These are phyloP conservation scores for Chaetoceros muelleri DNA, from an alignment of 108 stramenopile species.

Conservation along the genomic window DNA sequence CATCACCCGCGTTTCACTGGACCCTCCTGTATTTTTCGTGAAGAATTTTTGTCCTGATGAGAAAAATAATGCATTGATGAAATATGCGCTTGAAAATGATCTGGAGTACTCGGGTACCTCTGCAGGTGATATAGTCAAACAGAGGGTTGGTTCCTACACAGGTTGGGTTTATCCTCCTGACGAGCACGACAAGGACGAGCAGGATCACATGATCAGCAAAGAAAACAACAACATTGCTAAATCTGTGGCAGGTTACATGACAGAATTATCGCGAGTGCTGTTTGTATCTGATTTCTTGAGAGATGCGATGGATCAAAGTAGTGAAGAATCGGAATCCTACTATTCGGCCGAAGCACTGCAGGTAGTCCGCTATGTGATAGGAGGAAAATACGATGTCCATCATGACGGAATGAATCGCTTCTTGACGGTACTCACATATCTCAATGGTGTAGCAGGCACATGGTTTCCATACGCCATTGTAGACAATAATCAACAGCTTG, in stretches of 20 bases:
- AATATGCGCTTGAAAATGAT: not conserved
- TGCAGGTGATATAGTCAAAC: not conserved
- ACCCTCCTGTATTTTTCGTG: not conserved
- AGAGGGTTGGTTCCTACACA: not conserved
- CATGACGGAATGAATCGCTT: conserved; percentile 29
- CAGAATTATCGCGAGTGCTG: not conserved
- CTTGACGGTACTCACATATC: conserved; percentile 31
- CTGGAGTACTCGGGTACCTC: not conserved
- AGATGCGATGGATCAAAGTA: not conserved
- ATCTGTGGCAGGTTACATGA: not conserved
- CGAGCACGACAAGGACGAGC: not conserved
- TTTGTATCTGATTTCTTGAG: not conserved
- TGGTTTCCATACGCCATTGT: conserved; percentile 31
- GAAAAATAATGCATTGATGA: not conserved
- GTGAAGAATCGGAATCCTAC: no score
- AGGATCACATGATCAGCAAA: not conserved
- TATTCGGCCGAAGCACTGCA: conserved; percentile 25
- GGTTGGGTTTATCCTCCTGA: not conserved
- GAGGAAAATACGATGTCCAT: conserved; percentile 27
- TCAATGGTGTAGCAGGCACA: conserved; percentile 45
- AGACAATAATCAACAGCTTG: not conserved
- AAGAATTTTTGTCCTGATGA: not conserved
- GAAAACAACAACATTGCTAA: not conserved
- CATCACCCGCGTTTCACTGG: not conserved
- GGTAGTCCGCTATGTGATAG: conserved; percentile 25